Base-by-base conservation (phyloP, 1,284 basidiomycete species). In the Leccinum pachyderme region DNA sequence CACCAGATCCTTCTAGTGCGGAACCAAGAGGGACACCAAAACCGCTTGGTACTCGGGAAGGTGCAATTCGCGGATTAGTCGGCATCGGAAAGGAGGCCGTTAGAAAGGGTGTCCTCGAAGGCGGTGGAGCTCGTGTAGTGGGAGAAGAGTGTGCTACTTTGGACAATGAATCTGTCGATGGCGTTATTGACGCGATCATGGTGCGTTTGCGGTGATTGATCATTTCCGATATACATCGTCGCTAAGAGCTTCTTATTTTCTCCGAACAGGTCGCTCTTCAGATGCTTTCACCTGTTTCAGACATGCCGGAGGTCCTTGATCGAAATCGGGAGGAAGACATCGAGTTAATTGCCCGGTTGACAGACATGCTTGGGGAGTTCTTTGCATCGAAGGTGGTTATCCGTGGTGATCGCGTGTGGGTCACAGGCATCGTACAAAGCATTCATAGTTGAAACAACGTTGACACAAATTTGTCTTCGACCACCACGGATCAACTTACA, bases 51-150 rank as follows among this genome's bases (percentile, higher is more conserved):
- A 90, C 89, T 12, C 81, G 89, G 53, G 91, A 91, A 71, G 93
- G 94, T 41, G 92, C 93, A 0, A 83, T 96, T 25, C 83, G 91
- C 1, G 93, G 93, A 12, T 78, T 96, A 28, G 79, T 87, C 27
- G 90, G 87, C 7, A 84, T 95, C 4, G 93, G 93, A 0, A 87
- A 89, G 61, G 88, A 91, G 59, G 92, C 91, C 2, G 84, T 95
- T 2, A 73, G 87, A 41, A 86, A 91, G 63, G 90, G 89, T 1
- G 74, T 95, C 13, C 77, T 93, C 2, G 88, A 89, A 61, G 82
- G 86, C 25, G 86, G 88, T 6, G 89, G 89, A 7, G 87, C 87
- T 15, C 82, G 80, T 47, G 80, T 87, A 1, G 80, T 91, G 4
- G 88, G 86, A 5, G 81, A 76, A 47, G 87, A 89, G 65, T 84